Conservation (phyloP, 2,329 filamentous ascomycete species). For the Monosporascus sp. region DNA sequence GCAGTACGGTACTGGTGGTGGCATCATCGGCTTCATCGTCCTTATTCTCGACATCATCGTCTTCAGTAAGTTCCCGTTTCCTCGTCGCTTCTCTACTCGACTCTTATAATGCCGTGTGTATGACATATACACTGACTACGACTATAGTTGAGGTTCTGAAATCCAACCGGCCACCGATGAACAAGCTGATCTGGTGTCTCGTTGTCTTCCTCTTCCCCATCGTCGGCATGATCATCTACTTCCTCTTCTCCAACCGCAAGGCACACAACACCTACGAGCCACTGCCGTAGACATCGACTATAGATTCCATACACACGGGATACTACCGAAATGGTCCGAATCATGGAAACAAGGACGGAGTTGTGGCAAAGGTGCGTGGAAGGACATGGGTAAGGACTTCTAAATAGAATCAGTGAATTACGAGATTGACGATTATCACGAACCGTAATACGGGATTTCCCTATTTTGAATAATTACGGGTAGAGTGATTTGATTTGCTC, state of each 20-base stretch:
- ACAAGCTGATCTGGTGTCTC: constrained; percentile 59
- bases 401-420: too few species aligned
- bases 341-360: neutral
- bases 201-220: constrained; percentile 62
- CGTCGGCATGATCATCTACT: constrained; percentile 57
- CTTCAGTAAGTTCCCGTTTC: constrained; percentile 45
- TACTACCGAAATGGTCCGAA: neutral
- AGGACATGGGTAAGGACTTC: too few species aligned
- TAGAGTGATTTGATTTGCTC: neutral
- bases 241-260: constrained; percentile 57
- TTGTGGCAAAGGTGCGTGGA: neutral
- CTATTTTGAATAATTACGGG: neutral
- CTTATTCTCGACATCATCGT: constrained; percentile 59
- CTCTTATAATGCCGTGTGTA: neutral
- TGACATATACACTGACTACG: neutral
- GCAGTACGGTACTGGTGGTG: constrained; percentile 58
- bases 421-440: too few species aligned
- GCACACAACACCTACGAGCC: constrained; percentile 54
- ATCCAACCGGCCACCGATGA: constrained; percentile 51
- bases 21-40: constrained; percentile 56
- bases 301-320: neutral
- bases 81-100: neutral
- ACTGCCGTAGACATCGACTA: constrained; percentile 24
- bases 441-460: neutral
- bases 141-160: constrained; percentile 57